Conservation (phyloP, 345 rosid species). For the Pugionium cornutum region DNA sequence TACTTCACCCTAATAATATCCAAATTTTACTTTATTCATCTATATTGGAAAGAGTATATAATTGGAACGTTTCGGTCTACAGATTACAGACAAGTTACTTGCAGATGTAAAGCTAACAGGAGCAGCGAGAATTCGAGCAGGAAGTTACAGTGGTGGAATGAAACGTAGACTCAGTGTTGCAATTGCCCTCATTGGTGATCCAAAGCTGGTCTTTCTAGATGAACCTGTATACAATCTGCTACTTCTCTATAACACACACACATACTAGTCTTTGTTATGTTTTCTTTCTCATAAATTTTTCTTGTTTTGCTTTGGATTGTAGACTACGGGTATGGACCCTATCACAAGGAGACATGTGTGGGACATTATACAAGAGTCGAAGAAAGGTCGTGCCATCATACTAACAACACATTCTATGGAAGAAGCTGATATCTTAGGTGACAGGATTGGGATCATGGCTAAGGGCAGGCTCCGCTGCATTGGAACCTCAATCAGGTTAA, state of each 20-base stretch:
- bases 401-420: conserved; percentile 97
- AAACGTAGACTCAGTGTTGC: conserved; percentile 93
- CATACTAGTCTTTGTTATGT: not conserved
- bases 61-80: not conserved
- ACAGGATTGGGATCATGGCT: conserved; percentile 92
- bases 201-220: conserved; percentile 81
- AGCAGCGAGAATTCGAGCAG: conserved; percentile 67
- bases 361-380: conserved; percentile 84
- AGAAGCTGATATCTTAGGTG: conserved; percentile 91
- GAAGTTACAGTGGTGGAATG: conserved; percentile 98
- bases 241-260: not conserved
- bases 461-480: conserved; percentile 87
- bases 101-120: conserved; percentile 71
- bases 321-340: conserved; percentile 97
- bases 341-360: conserved; percentile 91
- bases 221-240: conserved; percentile 51
- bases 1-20: conserved; percentile 33
- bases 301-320: conserved; percentile 21
- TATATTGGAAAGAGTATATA: too few species aligned
- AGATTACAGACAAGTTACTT: conserved; percentile 63
- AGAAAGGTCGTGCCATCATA: conserved; percentile 82
- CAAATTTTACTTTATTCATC: not conserved
- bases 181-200: conserved; percentile 79
- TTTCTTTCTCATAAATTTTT: not conserved
- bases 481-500: conserved; percentile 86